Evolutionary conservation across 2,329 filamentous ascomycete species (phyloP).

Genomic region (Ascochyta koolunga): DNA sequence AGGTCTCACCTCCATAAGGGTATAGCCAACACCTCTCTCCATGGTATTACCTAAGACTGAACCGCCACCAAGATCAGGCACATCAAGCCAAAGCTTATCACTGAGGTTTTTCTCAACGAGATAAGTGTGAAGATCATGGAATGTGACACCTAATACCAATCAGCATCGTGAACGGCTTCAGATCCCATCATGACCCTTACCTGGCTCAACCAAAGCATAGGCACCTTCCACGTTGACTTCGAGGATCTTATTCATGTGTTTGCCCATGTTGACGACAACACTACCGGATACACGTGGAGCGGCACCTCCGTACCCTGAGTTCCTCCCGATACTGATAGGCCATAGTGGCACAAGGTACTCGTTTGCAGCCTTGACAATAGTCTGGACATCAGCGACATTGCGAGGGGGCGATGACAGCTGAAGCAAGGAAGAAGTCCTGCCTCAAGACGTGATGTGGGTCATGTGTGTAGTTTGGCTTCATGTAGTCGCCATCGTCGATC

Average conservation of each 20-base stretch:
- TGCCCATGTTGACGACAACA: constrained; percentile 53
- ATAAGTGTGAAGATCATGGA: constrained; percentile 53
- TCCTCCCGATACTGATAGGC: constrained; percentile 49
- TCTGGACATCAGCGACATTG: constrained; percentile 34
- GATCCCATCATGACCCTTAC: too few relatives aligned
- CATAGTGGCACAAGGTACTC: constrained; percentile 40
- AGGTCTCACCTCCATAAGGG: constrained; percentile 25
- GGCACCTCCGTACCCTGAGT: constrained; percentile 57
- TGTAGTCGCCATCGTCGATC: constrained; percentile 29
- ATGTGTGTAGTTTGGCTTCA: constrained; percentile 42
- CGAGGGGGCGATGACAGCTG: constrained; percentile 54
- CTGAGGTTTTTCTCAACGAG: constrained; percentile 47
- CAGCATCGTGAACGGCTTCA: too few relatives aligned
- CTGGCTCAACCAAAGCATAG: constrained; percentile 50
- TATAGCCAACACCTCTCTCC: constrained; percentile 44
- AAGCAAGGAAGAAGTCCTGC: constrained; percentile 52
- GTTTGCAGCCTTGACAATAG: constrained; percentile 38
- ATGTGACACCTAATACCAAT: constrained; percentile 49
- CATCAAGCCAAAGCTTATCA: constrained; percentile 51
- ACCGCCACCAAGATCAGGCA: constrained; percentile 41
- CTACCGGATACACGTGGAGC: constrained; percentile 54
- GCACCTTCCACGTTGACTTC: constrained; percentile 48
- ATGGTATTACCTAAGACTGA: constrained; percentile 41
- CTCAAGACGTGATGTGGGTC: constrained; percentile 51
- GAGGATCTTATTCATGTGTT: constrained; percentile 51